Evolutionary conservation across 139 green algal species (phyloP).

Genomic region (Gonium pectorale): DNA sequence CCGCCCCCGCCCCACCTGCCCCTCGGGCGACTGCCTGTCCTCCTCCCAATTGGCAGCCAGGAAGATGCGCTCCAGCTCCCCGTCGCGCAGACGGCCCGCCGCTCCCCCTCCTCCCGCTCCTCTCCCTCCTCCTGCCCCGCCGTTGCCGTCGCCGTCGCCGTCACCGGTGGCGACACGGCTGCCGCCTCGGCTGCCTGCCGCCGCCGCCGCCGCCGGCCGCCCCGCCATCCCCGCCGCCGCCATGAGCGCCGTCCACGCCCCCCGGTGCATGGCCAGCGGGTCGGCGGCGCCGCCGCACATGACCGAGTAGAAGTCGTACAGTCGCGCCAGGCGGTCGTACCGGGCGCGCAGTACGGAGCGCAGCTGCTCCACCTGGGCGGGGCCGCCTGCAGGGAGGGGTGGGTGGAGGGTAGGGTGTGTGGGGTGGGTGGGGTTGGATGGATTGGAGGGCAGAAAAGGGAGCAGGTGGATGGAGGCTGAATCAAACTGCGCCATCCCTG

Average conservation of each 20-base stretch:
- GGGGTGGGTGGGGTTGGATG: not conserved
- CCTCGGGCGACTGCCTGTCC: too few relatives aligned
- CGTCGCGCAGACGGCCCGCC: slow-evolving; percentile 51
- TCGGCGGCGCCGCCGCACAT: slow-evolving; percentile 37
- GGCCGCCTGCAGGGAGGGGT: not conserved
- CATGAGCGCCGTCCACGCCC: slow-evolving; percentile 57
- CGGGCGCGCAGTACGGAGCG: not conserved
- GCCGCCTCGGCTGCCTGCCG: not conserved
- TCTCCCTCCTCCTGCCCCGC: slow-evolving; percentile 1
- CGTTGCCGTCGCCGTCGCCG: not conserved
- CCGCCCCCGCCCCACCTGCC: too few relatives aligned
- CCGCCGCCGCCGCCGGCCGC: not conserved
- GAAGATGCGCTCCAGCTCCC: slow-evolving; percentile 70
- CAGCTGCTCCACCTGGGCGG: slow-evolving; percentile 15
- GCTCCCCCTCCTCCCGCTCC: not conserved
- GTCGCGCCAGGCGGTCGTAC: slow-evolving; percentile 36
- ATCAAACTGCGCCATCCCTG: not conserved
- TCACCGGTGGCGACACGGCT: slow-evolving; percentile 2
- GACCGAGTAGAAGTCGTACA: slow-evolving; percentile 51
- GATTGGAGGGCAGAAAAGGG: not conserved
- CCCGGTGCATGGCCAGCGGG: slow-evolving; percentile 54
- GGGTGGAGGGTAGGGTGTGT: not conserved
- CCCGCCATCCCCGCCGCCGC: not conserved
- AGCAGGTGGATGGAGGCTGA: not conserved
- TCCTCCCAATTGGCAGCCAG: too few relatives aligned